Evolutionary conservation across 2,329 filamentous ascomycete genomes (phyloP).

Genomic region (Eutypa lata): DNA sequence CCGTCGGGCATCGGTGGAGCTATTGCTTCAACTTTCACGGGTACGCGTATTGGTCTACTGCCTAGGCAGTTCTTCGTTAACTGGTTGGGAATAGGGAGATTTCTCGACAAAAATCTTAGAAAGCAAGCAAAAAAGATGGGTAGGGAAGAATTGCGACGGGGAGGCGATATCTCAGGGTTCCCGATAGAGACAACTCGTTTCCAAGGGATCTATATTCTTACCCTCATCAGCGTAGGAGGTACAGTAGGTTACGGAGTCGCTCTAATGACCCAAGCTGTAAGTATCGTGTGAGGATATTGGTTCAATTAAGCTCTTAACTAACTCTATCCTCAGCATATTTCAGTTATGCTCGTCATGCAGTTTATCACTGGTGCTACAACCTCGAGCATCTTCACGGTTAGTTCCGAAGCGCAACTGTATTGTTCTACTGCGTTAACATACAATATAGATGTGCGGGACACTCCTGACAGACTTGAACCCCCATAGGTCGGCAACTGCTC

Average conservation of each 20-base stretch:
- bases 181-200: constrained; percentile 1
- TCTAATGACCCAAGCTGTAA: constrained; percentile 1
- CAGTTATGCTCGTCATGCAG: constrained; percentile 10
- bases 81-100: neutral
- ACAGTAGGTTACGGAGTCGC: constrained; percentile 4
- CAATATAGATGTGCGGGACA: constrained; percentile 9
- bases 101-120: neutral
- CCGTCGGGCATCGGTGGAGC: constrained; percentile 7
- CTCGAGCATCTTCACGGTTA: constrained; percentile 8
- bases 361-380: constrained; percentile 11
- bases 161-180: constrained; percentile 5
- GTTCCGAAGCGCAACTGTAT: neutral
- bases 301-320: neutral
- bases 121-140: neutral
- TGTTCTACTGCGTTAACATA: neutral
- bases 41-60: neutral
- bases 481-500: constrained; percentile 20
- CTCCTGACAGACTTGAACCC: constrained; percentile 25
- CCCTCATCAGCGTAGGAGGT: neutral
- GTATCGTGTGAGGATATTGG: neutral
- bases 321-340: constrained; percentile 2
- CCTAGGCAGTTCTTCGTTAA: too few relatives aligned
- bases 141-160: neutral
- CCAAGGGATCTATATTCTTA: neutral
- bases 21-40: neutral